These are phyloP conservation scores for Dendrobium huoshanense DNA, from an alignment of 106 monocot genomes.

Conservation along the genomic window DNA sequence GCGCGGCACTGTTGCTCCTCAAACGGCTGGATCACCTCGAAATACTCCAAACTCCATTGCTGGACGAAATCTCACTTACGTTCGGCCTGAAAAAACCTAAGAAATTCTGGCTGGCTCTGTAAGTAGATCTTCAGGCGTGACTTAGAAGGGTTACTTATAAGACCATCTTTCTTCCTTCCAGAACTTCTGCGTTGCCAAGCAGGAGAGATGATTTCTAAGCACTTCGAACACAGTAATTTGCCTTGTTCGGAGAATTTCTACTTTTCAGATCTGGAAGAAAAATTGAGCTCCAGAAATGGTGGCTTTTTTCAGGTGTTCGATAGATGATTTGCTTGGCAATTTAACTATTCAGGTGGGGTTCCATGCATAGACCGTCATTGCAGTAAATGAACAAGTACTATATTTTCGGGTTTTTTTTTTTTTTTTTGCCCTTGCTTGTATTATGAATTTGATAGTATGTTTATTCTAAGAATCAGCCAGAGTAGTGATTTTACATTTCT, in stretches of 20 bases:
- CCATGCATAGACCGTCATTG: background rate
- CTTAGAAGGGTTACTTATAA: background rate
- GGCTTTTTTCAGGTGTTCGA: background rate
- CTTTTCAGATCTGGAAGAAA: background rate
- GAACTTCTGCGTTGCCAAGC: too few relatives aligned
- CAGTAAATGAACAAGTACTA: background rate
- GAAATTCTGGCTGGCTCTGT: constrained; percentile 5
- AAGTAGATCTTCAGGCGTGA: background rate
- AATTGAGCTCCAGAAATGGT: background rate
- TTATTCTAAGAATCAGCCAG: background rate
- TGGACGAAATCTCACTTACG: constrained; percentile 71
- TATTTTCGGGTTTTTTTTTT: background rate
- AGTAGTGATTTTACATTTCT: background rate
- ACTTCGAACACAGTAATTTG: background rate
- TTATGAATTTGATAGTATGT: background rate
- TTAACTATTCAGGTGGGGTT: background rate
- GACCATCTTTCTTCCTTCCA: background rate
- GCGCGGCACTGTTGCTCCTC: constrained; percentile 34
- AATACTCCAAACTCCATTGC: constrained; percentile 2
- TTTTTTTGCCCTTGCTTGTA: background rate
- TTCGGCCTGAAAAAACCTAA: constrained; percentile 43
- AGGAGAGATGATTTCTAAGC: background rate
- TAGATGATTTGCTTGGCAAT: background rate
- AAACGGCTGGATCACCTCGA: constrained; percentile 10
- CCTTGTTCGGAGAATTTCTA: background rate